These are phyloP conservation scores for Cyclanthera cordifolia DNA, from an alignment of 306 rosid species.

Conservation along the genomic window DNA sequence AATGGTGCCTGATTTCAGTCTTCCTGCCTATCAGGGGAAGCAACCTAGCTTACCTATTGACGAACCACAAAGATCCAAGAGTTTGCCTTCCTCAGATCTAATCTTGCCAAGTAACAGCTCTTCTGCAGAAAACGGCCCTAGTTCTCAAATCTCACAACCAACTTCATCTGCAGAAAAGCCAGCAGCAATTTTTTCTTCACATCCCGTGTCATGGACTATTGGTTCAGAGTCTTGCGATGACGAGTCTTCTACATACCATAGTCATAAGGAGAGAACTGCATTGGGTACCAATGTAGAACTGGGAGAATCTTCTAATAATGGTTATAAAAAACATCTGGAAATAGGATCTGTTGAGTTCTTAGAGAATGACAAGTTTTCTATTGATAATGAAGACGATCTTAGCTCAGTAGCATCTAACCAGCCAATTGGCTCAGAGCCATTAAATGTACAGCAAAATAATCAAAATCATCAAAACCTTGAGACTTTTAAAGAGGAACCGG, in stretches of 20 bases:
- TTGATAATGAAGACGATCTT: not conserved
- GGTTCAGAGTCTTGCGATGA: conserved; percentile 5
- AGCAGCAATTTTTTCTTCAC: not conserved
- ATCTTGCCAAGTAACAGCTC: conserved; percentile 21
- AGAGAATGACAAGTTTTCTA: not conserved
- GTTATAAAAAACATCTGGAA: not conserved
- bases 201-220: not conserved
- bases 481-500: conserved; percentile 27
- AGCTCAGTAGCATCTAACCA: not conserved
- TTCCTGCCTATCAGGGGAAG: conserved; percentile 26
- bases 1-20: conserved; percentile 57
- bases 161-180: not conserved
- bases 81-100: conserved; percentile 39
- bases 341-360: not conserved
- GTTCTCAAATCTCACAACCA: conserved; percentile 5
- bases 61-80: conserved; percentile 42
- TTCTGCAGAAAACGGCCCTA: conserved; percentile 5
- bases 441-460: not conserved
- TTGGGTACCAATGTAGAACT: not conserved
- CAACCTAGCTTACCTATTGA: conserved; percentile 15
- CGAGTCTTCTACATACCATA: not conserved
- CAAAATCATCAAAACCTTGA: conserved; percentile 8
- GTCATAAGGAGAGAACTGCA: not conserved
- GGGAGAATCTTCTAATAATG: conserved; percentile 3
- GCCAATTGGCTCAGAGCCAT: not conserved